phyloP scores from a whole-genome alignment of 2,329 filamentous ascomycete species.

The Thelonectria rubi region DNA sequence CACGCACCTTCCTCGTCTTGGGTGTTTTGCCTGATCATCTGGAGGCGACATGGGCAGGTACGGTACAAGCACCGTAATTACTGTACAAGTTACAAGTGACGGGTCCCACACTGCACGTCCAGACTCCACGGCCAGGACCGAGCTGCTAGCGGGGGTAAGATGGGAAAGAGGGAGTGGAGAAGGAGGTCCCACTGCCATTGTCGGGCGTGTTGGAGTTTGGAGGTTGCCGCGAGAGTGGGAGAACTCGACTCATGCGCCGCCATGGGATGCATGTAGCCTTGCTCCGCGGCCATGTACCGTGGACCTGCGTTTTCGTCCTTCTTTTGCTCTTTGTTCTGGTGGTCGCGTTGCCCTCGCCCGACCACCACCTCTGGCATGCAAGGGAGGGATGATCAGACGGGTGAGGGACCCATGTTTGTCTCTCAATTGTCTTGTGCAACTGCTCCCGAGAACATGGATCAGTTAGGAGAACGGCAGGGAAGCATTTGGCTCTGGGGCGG shows the following conservation, averaged over 20 bases:
- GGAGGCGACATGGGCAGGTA: slow-evolving; percentile 17
- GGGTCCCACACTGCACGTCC: neutral
- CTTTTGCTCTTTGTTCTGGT: neutral
- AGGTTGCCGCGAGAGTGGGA: slow-evolving; percentile 13
- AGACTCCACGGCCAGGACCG: slow-evolving; percentile 15
- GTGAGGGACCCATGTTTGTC: slow-evolving; percentile 6
- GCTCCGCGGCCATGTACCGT: slow-evolving; percentile 1
- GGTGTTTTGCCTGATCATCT: slow-evolving; percentile 14
- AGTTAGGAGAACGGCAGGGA: slow-evolving; percentile 1
- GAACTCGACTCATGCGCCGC: neutral
- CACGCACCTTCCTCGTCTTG: slow-evolving; percentile 16
- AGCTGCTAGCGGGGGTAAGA: slow-evolving; percentile 24
- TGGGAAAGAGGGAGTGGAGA: slow-evolving; percentile 34
- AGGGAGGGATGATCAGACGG: slow-evolving; percentile 5
- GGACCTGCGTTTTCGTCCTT: slow-evolving; percentile 4
- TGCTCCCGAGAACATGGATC: slow-evolving; percentile 16
- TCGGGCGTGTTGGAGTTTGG: slow-evolving; percentile 5
- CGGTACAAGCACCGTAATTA: slow-evolving; percentile 6
- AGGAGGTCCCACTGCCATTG: slow-evolving; percentile 3
- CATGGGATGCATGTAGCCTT: neutral
- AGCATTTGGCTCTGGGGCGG: neutral
- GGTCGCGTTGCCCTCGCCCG: neutral
- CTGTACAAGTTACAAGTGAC: neutral
- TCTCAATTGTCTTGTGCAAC: slow-evolving; percentile 7
- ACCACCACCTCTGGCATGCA: neutral